Percentiles rank a stretch among this genome's conserved stretches.
Evolutionary conservation across 345 rosid species (phyloP).

Genomic region (Populus tremula): DNA sequence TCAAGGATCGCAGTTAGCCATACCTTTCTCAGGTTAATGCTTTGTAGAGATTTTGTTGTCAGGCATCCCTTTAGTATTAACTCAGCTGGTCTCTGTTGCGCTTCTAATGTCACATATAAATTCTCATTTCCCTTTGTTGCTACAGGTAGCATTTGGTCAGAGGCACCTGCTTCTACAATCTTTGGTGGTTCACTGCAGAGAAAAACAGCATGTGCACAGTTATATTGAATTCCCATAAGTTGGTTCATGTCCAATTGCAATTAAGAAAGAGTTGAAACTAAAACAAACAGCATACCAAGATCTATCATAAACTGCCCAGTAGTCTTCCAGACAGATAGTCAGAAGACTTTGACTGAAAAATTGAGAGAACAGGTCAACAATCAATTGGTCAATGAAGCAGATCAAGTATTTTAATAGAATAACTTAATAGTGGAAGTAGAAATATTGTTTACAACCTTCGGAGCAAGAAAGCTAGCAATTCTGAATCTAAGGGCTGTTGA

Average conservation of each 20-base stretch:
- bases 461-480: conserved; percentile 52
- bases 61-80: conserved; percentile 20
- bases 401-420: background rate
- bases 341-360: conserved; percentile 55
- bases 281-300: conserved; percentile 39
- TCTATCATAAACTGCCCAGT: conserved; percentile 60
- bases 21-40: conserved; percentile 30
- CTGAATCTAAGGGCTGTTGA: conserved; percentile 49
- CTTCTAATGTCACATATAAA: conserved; percentile 24
- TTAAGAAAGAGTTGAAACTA: background rate
- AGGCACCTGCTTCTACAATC: conserved; percentile 32
- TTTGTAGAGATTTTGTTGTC: conserved; percentile 15
- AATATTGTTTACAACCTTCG: conserved; percentile 39
- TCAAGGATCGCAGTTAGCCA: background rate
- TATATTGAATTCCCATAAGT: background rate
- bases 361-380: conserved; percentile 6
- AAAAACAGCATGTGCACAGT: conserved; percentile 4
- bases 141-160: conserved; percentile 10
- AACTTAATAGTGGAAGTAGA: background rate
- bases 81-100: conserved; percentile 26
- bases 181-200: conserved; percentile 35
- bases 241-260: background rate
- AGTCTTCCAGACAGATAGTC: conserved; percentile 54
- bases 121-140: conserved; percentile 19
- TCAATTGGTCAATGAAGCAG: conserved; percentile 2